Percentiles rank a stretch among this genome's conserved stretches.
phyloP scores from a whole-genome alignment of 2,329 filamentous ascomycete genomes.

The Chrysoporthe cubensis region DNA sequence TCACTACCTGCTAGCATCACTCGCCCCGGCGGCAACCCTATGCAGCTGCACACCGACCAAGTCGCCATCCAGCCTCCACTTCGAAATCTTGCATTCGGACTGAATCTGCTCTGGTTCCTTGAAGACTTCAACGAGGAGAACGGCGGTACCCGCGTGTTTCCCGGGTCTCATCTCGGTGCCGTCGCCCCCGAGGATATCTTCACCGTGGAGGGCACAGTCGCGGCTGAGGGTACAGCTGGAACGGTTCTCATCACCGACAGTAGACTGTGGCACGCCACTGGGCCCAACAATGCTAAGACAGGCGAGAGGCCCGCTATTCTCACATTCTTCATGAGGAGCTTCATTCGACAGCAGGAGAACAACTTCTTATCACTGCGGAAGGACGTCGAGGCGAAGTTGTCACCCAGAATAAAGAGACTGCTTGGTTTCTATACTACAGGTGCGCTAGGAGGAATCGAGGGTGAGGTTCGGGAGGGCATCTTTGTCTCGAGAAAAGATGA shows the following conservation, averaged over 20 bases:
- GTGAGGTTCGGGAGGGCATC: conserved; percentile 32
- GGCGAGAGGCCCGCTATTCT: conserved; percentile 36
- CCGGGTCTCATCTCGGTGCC: conserved; percentile 32
- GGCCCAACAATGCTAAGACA: conserved; percentile 32
- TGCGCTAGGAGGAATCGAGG: conserved; percentile 33
- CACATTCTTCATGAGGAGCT: conserved; percentile 39
- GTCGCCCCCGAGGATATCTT: conserved; percentile 34
- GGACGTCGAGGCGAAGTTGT: conserved; percentile 36
- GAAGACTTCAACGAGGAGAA: conserved; percentile 40
- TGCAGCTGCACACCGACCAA: conserved; percentile 38
- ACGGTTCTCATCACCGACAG: conserved; percentile 36
- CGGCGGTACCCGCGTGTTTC: conserved; percentile 37
- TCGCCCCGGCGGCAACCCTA: conserved; percentile 34
- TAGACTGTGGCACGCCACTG: conserved; percentile 38
- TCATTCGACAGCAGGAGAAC: conserved; percentile 39
- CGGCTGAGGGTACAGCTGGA: conserved; percentile 35
- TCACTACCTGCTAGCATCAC: conserved; percentile 28
- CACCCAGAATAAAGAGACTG: conserved; percentile 33
- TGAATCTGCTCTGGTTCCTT: conserved; percentile 35
- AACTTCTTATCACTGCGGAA: conserved; percentile 36
- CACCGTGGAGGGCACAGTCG: conserved; percentile 32
- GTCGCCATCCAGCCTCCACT: conserved; percentile 34
- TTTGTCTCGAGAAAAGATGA: conserved; percentile 31
- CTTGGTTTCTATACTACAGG: conserved; percentile 34
- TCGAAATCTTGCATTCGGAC: conserved; percentile 33